A percentile compares a stretch with the other conserved stretches of the same genome.
These are phyloP conservation scores for Dalbergia oliveri DNA, from an alignment of 306 rosid species.

Conservation along the genomic window DNA sequence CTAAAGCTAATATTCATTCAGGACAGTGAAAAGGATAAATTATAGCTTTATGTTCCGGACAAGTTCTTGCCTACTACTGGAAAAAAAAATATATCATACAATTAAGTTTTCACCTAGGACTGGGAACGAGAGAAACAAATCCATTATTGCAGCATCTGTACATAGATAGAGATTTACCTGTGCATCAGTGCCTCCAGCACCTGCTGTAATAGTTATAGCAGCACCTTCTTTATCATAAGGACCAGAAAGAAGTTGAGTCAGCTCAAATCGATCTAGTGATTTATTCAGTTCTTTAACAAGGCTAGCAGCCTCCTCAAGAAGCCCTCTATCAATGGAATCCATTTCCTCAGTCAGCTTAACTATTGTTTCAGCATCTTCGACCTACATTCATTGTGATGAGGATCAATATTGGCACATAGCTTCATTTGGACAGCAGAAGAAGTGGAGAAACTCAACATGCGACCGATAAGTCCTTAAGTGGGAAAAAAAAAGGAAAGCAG, in stretches of 20 bases:
- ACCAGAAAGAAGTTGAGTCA: conserved; percentile 95
- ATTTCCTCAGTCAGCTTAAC: conserved; percentile 87
- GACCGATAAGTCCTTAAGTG: neutral
- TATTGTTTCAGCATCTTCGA: conserved; percentile 95
- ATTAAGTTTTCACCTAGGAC: conserved; percentile 16
- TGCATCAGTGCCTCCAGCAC: conserved; percentile 99
- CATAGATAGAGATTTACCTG: conserved; percentile 69
- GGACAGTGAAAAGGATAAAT: conserved; percentile 9
- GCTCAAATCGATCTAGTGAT: conserved; percentile 84
- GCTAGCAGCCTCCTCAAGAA: conserved; percentile 88
- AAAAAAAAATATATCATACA: neutral
- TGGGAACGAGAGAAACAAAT: conserved; percentile 34
- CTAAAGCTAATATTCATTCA: conserved; percentile 16
- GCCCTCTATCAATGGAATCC: conserved; percentile 79
- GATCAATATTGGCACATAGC: conserved; percentile 20
- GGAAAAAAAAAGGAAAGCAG: neutral
- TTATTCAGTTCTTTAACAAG: conserved; percentile 80
- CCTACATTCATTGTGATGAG: conserved; percentile 57
- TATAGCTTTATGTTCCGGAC: conserved; percentile 18
- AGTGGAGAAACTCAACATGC: neutral
- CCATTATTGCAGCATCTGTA: conserved; percentile 11
- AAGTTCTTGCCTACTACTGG: conserved; percentile 20
- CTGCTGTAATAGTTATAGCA: conserved; percentile 83
- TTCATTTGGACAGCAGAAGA: conserved; percentile 12
- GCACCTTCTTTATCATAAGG: conserved; percentile 98